Evolutionary conservation across 129 eudicot species (phyloP).

Genomic region (Chrysanthemum lavandulifolium): DNA sequence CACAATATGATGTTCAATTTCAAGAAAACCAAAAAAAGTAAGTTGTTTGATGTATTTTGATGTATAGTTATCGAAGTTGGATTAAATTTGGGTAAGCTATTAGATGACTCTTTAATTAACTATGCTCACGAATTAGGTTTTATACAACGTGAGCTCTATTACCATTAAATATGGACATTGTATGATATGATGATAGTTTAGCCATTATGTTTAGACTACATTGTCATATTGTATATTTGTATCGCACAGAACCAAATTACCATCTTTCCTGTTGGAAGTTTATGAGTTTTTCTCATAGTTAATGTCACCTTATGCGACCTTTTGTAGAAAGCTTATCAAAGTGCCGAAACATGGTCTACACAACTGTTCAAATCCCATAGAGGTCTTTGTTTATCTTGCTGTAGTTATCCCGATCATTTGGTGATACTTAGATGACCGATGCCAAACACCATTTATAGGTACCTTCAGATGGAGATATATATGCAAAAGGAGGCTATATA

Average conservation of each 20-base stretch:
- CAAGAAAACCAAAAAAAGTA: too few species aligned
- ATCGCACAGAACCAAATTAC: background rate
- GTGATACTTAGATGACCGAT: background rate
- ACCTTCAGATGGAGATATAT: constrained; percentile 85
- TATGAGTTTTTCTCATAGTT: background rate
- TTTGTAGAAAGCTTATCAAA: constrained; percentile 83
- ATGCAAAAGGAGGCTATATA: too few species aligned
- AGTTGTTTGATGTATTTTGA: too few species aligned
- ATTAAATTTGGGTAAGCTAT: constrained; percentile 52
- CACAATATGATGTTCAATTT: too few species aligned
- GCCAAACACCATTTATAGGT: constrained; percentile 40
- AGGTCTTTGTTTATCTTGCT: constrained; percentile 37
- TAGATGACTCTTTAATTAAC: background rate
- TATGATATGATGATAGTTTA: too few species aligned
- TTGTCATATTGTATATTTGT: too few species aligned
- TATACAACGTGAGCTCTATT: too few species aligned
- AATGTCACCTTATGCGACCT: constrained; percentile 51
- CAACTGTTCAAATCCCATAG: constrained; percentile 84
- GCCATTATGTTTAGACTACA: too few species aligned
- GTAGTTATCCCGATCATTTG: background rate
- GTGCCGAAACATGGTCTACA: constrained; percentile 95
- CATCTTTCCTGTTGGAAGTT: background rate
- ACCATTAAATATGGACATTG: too few species aligned
- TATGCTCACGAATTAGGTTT: too few species aligned
- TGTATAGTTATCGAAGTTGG: too few species aligned